These are phyloP conservation scores for Rehmannia glutinosa DNA, from an alignment of 257 asterid genomes.

Conservation along the genomic window DNA sequence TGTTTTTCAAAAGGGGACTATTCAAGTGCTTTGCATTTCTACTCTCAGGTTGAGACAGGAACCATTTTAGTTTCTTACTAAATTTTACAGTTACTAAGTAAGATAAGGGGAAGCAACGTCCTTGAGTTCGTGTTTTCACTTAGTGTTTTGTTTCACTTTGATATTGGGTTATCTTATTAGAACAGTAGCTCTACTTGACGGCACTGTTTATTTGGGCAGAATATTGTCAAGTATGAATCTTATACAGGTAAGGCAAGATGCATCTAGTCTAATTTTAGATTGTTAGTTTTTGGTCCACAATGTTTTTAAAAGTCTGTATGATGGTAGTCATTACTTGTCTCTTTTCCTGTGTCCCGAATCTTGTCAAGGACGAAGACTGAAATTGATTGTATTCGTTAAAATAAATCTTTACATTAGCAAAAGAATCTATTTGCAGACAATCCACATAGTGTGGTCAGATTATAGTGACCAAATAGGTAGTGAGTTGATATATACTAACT, in stretches of 20 bases:
- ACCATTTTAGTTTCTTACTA: not conserved
- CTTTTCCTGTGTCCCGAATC: not conserved
- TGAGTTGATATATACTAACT: not conserved
- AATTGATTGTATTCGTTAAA: not conserved
- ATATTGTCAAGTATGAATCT: not conserved
- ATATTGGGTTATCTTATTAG: too few species aligned
- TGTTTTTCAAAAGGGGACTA: slow-evolving; percentile 73
- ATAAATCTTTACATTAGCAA: not conserved
- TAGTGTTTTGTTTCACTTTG: not conserved
- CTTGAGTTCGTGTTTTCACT: too few species aligned
- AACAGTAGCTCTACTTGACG: too few species aligned
- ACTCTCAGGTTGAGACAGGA: slow-evolving; percentile 54
- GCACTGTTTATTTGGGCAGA: too few species aligned
- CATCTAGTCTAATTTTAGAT: not conserved
- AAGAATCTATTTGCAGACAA: not conserved
- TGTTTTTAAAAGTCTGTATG: too few species aligned
- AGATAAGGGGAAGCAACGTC: too few species aligned
- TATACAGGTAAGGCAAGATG: not conserved
- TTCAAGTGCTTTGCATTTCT: slow-evolving; percentile 54
- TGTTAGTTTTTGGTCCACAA: too few species aligned
- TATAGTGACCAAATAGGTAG: not conserved
- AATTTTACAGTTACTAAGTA: not conserved
- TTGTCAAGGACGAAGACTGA: not conserved
- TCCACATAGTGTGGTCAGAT: not conserved
- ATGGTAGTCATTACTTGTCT: too few species aligned